Evolutionary conservation across 2,329 filamentous ascomycete species (phyloP), one percentile per base, ranked within the genome.

Genomic region (Xylariales sp.): DNA sequence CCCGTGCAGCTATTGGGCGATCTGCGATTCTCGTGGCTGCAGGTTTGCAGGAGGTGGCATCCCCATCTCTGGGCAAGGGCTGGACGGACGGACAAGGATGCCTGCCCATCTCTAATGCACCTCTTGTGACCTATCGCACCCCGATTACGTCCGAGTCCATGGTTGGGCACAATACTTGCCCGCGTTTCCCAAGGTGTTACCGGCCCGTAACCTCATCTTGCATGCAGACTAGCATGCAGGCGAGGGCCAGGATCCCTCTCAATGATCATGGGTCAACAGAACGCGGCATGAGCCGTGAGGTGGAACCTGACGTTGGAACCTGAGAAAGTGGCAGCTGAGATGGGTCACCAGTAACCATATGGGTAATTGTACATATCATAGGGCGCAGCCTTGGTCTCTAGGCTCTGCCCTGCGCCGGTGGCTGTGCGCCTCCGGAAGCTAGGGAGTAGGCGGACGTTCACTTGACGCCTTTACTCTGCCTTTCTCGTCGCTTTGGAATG

Each of bases 271-370:
- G n/a, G n/a, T n/a, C n/a, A n/a, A 19, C 36, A 20, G 24, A 46
- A 27, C 34, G 45, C 47, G 47, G 51, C 49, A 48, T 48, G 47
- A 50, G 49, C 49, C 47, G 49, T 44, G 42, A 46, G 42, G 51
- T 51, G 51, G 34, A 45, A 51, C 48, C 29, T 42, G 38, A 50
- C 46, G 41, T 43, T 40, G 38, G 16, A 24, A 36, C n/a, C n/a
- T n/a, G n/a, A 19, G 31, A 28, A 32, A 42, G 43, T 50, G 39
- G 38, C 38, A 39, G 42, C 32, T 32, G 10, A 36, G 41, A n/a
- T n/a, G n/a, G n/a, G n/a, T n/a, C n/a, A n/a, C n/a, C 38, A 25
- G 11, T 11, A 24, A 9, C 35, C 22, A 15, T 7, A 36, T n/a
- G n/a, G 21, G 21, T 34, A 11, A 18, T 21, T 34, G 14, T 10